Conservation (phyloP, 352 stramenopile genomes). For the Pythium chondricola region DNA sequence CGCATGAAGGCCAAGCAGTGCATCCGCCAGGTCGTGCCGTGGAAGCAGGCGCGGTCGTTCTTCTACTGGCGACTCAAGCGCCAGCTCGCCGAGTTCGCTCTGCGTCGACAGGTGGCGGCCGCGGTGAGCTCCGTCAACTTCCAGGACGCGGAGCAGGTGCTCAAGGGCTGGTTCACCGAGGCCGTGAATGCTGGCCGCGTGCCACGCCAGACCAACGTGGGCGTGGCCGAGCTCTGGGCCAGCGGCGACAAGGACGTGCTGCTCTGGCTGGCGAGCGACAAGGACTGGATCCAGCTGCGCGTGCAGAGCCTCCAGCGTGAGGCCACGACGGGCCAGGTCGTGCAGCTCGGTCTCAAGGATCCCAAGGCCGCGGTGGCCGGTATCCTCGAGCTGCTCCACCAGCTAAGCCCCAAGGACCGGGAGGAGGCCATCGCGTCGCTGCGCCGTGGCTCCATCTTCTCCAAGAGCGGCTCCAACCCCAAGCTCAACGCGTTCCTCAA, state of each 20-base stretch:
- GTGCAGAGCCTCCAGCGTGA: slow-evolving; percentile 53
- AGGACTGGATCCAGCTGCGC: slow-evolving; percentile 66
- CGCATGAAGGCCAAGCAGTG: slow-evolving; percentile 99
- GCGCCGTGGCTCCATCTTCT: slow-evolving; percentile 83
- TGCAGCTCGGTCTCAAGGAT: slow-evolving; percentile 67
- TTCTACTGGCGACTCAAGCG: slow-evolving; percentile 99
- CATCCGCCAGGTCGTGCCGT: slow-evolving; percentile 96
- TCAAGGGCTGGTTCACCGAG: slow-evolving; percentile 80
- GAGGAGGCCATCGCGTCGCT: slow-evolving; percentile 75
- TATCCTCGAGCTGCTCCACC: slow-evolving; percentile 78
- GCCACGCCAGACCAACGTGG: slow-evolving; percentile 51
- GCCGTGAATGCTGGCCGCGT: slow-evolving; percentile 71
- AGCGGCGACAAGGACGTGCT: slow-evolving; percentile 74
- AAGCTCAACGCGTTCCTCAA: slow-evolving; percentile 32
- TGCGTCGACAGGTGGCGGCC: slow-evolving; percentile 58
- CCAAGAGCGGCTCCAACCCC: slow-evolving; percentile 48
- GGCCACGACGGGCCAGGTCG: slow-evolving; percentile 68
- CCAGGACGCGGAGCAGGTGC: slow-evolving; percentile 44
- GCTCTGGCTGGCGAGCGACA: slow-evolving; percentile 72
- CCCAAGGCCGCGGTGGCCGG: slow-evolving; percentile 80
- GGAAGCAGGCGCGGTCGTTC: slow-evolving; percentile 92
- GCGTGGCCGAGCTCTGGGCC: slow-evolving; percentile 60
- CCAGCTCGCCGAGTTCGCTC: slow-evolving; percentile 95
- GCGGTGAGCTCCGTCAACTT: slow-evolving; percentile 39
- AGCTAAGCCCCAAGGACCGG: slow-evolving; percentile 79